These are phyloP conservation scores for Phyllosticta citriasiana DNA, from an alignment of 2,329 filamentous ascomycete genomes.

Conservation along the genomic window DNA sequence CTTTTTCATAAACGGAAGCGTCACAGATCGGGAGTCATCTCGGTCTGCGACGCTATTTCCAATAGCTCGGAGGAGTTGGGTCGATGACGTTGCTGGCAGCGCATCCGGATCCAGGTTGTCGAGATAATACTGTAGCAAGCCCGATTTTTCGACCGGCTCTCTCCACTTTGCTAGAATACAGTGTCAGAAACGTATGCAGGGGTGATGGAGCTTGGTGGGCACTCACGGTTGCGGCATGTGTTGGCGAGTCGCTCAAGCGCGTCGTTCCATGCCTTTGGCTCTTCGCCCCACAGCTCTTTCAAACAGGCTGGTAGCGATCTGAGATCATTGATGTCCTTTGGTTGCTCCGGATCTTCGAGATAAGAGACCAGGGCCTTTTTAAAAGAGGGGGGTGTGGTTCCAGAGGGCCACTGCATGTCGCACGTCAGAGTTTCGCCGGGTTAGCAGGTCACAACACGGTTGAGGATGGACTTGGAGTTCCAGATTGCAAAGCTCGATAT, in stretches of 20 bases:
- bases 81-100: constrained; percentile 16
- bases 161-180: constrained; percentile 21
- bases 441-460: neutral
- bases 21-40: constrained; percentile 24
- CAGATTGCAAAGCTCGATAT: neutral
- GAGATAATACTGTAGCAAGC: constrained; percentile 21
- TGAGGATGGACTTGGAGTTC: neutral
- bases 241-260: constrained; percentile 5
- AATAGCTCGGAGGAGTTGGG: constrained; percentile 27
- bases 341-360: constrained; percentile 3
- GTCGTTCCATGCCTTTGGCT: constrained; percentile 2
- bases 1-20: constrained; percentile 17
- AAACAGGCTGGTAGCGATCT: neutral
- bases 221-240: constrained; percentile 7
- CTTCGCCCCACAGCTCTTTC: constrained; percentile 4
- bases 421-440: neutral
- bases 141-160: constrained; percentile 17
- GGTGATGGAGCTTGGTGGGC: neutral
- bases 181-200: constrained; percentile 16
- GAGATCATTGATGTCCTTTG: neutral
- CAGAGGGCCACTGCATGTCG: constrained; percentile 8
- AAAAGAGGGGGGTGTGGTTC: neutral
- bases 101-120: constrained; percentile 17
- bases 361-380: neutral
- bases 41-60: constrained; percentile 30